Base-by-base conservation (phyloP, 2,329 filamentous ascomycete genomes). In the Trichoderma citrinoviride region DNA sequence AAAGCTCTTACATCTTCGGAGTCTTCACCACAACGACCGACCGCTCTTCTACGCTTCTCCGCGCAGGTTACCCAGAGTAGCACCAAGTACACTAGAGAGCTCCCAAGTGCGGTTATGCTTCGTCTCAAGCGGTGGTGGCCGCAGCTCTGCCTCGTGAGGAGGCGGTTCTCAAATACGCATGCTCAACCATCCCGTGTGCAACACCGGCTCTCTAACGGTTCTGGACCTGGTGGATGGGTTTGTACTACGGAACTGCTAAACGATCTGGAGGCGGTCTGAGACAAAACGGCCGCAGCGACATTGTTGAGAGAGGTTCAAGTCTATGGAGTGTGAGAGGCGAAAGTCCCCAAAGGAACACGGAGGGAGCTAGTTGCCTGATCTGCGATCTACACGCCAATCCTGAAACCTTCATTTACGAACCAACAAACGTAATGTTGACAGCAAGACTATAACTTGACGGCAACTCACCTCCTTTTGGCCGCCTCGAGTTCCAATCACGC, bases 11-110 rank as follows among this genome's bases (percentile, higher is more conserved):
- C 14, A 10, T 8, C 2, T 44, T 43, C 7, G n/a, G 1, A 61
- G n/a, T 21, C 44, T 50, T 23, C 21, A 50, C 15, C 19, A 10
- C 10, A 25, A 49, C 21, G 10, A 15, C 17, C 12, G 21, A 29
- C 33, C 46, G 23, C 29, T n/a, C 29, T 23, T 46, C 21, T 29
- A 23, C 47, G 7, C 23, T 43, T 44, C 33, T n/a, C 23, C 23
- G 21, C 23, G 4, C 23, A 61, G 37, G 57, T 61, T 61, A 61
- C 57, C 23, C 47, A 61, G 14, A 21, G 57, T 8, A 15, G 17
- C 23, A 53, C 57, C 5, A 52, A 33, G n/a, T 5, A 5, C 19
- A 23, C 25, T n/a, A 6, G 5, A 23, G 4, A 27, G 19, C 29
- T 23, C 3, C 12, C 46, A 2, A 33, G 54, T 12, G 8, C 37